A percentile compares a stretch with the other conserved stretches of the same genome.
Evolutionary conservation across 2,329 filamentous ascomycete genomes (phyloP).

Genomic region (Chalaropsis thielavioides): DNA sequence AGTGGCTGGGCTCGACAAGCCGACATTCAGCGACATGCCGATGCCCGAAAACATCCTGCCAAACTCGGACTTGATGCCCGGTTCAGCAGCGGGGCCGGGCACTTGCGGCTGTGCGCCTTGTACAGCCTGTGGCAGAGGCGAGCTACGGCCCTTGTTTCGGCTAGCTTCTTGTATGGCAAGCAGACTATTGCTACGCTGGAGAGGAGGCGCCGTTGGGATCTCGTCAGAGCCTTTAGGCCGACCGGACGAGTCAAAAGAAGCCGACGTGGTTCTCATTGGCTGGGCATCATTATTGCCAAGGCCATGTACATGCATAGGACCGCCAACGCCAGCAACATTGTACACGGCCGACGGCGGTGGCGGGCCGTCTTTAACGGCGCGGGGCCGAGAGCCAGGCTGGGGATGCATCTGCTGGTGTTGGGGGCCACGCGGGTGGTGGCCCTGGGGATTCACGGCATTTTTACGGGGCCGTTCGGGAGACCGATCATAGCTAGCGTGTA

Average conservation of each 20-base stretch:
- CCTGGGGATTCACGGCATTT: slow-evolving; percentile 22
- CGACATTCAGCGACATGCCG: slow-evolving; percentile 42
- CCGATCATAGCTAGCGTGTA: slow-evolving; percentile 20
- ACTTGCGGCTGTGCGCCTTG: slow-evolving; percentile 78
- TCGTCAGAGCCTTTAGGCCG: slow-evolving; percentile 32
- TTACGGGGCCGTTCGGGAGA: slow-evolving; percentile 22
- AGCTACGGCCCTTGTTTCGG: slow-evolving; percentile 60
- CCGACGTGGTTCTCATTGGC: background rate
- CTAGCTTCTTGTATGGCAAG: slow-evolving; percentile 71
- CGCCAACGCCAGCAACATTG: background rate
- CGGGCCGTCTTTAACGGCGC: slow-evolving; percentile 33
- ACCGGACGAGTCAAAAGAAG: slow-evolving; percentile 24
- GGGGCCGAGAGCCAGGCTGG: slow-evolving; percentile 22
- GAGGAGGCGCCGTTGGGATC: slow-evolving; percentile 35
- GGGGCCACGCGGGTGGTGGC: slow-evolving; percentile 23
- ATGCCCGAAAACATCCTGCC: slow-evolving; percentile 94
- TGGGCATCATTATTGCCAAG: background rate
- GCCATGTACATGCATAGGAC: background rate
- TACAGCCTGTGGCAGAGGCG: slow-evolving; percentile 81
- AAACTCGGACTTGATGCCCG: slow-evolving; percentile 87
- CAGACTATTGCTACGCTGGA: slow-evolving; percentile 36
- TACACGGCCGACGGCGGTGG: slow-evolving; percentile 39
- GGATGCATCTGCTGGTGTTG: slow-evolving; percentile 24
- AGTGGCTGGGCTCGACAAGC: slow-evolving; percentile 37
- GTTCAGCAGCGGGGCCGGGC: slow-evolving; percentile 64